phyloP scores from a whole-genome alignment of 2,329 filamentous ascomycete genomes.

The Calycina herbarum region DNA sequence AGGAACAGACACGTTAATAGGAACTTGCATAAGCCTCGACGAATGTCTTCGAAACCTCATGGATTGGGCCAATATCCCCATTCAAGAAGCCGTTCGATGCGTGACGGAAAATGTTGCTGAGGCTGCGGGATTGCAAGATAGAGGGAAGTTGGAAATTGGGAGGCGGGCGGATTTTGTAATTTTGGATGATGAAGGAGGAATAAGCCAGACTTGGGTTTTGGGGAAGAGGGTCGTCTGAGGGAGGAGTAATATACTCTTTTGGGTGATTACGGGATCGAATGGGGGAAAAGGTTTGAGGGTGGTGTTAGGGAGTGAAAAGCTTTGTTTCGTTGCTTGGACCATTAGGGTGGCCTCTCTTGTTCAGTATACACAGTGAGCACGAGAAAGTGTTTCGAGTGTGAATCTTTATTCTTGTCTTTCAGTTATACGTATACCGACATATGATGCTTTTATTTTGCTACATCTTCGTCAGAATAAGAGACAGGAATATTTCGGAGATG shows the following conservation, averaged over 20 bases:
- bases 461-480: too few relatives aligned
- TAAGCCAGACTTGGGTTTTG: conserved; percentile 33
- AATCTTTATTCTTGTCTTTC: too few relatives aligned
- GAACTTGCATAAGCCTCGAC: conserved; percentile 51
- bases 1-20: conserved; percentile 54
- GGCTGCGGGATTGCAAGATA: conserved; percentile 28
- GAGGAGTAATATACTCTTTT: too few relatives aligned
- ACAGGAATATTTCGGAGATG: too few relatives aligned
- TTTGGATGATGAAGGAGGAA: conserved; percentile 23
- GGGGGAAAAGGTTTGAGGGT: background rate
- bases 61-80: conserved; percentile 28
- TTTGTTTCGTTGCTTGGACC: too few relatives aligned
- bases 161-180: conserved; percentile 35
- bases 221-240: conserved; percentile 24
- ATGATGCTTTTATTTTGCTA: too few relatives aligned
- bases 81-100: conserved; percentile 33
- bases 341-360: too few relatives aligned
- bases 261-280: background rate
- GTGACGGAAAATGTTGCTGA: conserved; percentile 35
- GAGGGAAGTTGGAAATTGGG: conserved; percentile 30
- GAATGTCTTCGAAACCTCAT: conserved; percentile 47
- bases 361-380: too few relatives aligned
- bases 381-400: too few relatives aligned
- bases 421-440: too few relatives aligned
- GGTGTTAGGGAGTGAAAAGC: too few relatives aligned